Evolutionary conservation across 306 rosid genomes (phyloP).

Genomic region (Fagus crenata): DNA sequence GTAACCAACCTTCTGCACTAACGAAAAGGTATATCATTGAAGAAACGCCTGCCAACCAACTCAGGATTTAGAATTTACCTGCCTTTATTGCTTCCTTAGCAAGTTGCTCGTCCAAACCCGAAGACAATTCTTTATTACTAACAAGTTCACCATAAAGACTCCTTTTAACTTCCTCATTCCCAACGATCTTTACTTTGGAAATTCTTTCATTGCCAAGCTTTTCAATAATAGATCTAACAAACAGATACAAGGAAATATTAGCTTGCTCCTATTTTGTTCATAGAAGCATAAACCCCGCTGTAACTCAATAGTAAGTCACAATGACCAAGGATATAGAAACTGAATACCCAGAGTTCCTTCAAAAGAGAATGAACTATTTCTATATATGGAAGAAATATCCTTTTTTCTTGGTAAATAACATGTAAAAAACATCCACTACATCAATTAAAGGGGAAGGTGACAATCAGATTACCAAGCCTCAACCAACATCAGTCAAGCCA

Average conservation of each 20-base stretch:
- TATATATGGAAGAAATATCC: constrained; percentile 4
- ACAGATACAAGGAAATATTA: constrained; percentile 30
- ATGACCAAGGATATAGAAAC: constrained; percentile 14
- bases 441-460: not conserved
- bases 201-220: constrained; percentile 78
- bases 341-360: constrained; percentile 19
- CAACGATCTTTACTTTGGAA: constrained; percentile 59
- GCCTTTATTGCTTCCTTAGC: constrained; percentile 76
- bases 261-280: constrained; percentile 18
- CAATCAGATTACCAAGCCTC: not conserved
- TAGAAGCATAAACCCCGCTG: not conserved
- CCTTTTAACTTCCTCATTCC: constrained; percentile 70
- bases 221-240: constrained; percentile 57
- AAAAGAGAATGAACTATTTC: constrained; percentile 6
- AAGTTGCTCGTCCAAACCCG: constrained; percentile 70
- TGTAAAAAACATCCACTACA: not conserved
- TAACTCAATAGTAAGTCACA: constrained; percentile 22
- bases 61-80: constrained; percentile 46
- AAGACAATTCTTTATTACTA: constrained; percentile 45
- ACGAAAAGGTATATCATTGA: constrained; percentile 24
- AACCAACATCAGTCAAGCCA: not conserved
- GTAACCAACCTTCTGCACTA: constrained; percentile 28
- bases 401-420: not conserved
- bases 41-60: constrained; percentile 25
- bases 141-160: constrained; percentile 69